Conservation (phyloP, 2,329 filamentous ascomycete genomes). For the Fusarium transvaalense region DNA sequence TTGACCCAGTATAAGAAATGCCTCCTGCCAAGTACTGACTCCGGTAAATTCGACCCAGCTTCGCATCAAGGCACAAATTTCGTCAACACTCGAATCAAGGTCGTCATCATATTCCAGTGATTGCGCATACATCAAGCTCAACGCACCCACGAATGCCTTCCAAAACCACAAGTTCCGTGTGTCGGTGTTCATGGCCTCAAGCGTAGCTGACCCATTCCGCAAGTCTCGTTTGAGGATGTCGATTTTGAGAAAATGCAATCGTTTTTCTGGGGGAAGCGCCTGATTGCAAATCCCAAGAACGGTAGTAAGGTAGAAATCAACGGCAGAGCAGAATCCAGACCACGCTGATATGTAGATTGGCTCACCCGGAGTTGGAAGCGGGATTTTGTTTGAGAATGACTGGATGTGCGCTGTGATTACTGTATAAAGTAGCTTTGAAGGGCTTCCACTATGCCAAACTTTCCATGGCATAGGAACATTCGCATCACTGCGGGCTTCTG, state of each 20-base stretch:
- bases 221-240: background rate
- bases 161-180: background rate
- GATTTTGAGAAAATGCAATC: background rate
- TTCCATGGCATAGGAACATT: background rate
- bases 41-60: background rate
- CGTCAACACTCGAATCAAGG: background rate
- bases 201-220: fast-evolving
- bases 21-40: background rate
- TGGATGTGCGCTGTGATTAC: background rate
- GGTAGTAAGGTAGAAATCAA: background rate
- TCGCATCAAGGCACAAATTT: background rate
- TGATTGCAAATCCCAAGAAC: background rate
- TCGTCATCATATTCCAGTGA: background rate
- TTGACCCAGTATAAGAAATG: background rate
- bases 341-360: background rate
- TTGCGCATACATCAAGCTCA: background rate
- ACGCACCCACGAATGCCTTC: background rate
- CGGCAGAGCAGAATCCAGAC: background rate
- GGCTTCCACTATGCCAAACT: background rate
- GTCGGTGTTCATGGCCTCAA: background rate
- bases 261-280: background rate
- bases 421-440: background rate
- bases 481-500: background rate
- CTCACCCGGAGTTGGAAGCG: background rate
- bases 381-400: background rate